Evolutionary conservation across 2,329 filamentous ascomycete genomes (phyloP), one percentile per base, ranked within the genome.

Genomic region (Ophiostoma fasciatum): DNA sequence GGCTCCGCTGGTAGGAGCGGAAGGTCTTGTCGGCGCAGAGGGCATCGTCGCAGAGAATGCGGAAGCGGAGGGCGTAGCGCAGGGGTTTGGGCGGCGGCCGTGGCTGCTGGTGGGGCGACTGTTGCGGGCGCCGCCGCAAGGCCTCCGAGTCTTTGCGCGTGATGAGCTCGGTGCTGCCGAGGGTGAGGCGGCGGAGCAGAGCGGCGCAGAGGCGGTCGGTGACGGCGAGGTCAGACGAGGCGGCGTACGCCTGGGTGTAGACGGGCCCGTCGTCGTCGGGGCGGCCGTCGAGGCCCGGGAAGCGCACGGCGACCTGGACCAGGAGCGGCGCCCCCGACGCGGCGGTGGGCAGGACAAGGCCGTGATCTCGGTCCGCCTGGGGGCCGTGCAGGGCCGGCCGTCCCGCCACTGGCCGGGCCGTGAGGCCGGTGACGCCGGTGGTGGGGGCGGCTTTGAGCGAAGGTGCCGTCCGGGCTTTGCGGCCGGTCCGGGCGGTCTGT

Each of bases 111-210:
- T 61, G 57, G 14, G n/a, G n/a, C n/a, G n/a, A n/a, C n/a, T n/a
- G n/a, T n/a, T n/a, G n/a, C n/a, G n/a, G n/a, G n/a, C n/a, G n/a
- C n/a, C n/a, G 51, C 30, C 62, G 57, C 14, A 66, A 54, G 12
- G 67, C 67, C 21, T 48, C 49, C 13, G 61, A 59, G 47, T 71
- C 67, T 42, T 60, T 62, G 39, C 67, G 61, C 18, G 66, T 70
- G 46, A 71, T 62, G 38, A 71, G 55, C 48, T 71, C 67, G 28
- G 61, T 50, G 39, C 59, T 62, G 53, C 63, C 66, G 47, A 69
- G 63, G 44, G 66, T 59, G 30, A 71, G 56, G 27, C 64, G 63
- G 20, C 60, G 58, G 11, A 70, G 47, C n/a, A 71, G 49, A 3
- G 59, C 64, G 26, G 61, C 56, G 45, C 62, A 66, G 31, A 70